Base-by-base conservation (phyloP, 1,284 basidiomycete species). In the Malassezia yamatoensis region DNA sequence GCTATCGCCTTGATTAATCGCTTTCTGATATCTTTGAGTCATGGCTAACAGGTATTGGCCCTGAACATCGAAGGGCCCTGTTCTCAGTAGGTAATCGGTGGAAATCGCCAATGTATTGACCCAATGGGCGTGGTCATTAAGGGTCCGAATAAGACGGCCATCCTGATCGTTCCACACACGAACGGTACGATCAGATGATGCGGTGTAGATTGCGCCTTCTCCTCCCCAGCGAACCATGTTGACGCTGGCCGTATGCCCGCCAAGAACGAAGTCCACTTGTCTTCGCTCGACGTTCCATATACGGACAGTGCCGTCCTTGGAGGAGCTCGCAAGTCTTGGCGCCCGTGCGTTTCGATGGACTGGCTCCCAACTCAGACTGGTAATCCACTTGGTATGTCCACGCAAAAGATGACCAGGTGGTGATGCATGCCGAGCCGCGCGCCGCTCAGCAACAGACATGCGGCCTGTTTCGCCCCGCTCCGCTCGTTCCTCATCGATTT, bases 51-150 rank as follows among this genome's bases (percentile, higher is more conserved):
- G 24, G 18, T 59, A 64, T 6, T 54, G 55, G 45, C 67, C 67
- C 0, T 81, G 86, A 64, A 94, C 87, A 73, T 96, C 91, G 66
- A 87, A 98, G 0, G 93, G 90, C 0, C 94, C 93, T 0, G 93
- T 96, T 3, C 91, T 84, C 9, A 96, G 80, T 13, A 93, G 83
- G 72, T 91, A 96, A 75, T 98, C 93, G 13, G 91, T 94, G 69
- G 90, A 93, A 53, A 98, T 81, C 2, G 93, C 85, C 45, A 98
- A 83, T 0, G 91, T 96, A 43, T 91, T 98, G 18, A 98, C 93
- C 93, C 91, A 96, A 72, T 98, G 94, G 0, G 91, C 91, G 68
- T 98, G 94, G 62, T 96, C 90, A 75, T 86, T 89, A 29, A 98
- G 79, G 0, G 84, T 85, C 36, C 81, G 76, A 36, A 80, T 79